Evolutionary conservation across 2,329 filamentous ascomycete species (phyloP).

Genomic region (Zymoseptoria tritici): DNA sequence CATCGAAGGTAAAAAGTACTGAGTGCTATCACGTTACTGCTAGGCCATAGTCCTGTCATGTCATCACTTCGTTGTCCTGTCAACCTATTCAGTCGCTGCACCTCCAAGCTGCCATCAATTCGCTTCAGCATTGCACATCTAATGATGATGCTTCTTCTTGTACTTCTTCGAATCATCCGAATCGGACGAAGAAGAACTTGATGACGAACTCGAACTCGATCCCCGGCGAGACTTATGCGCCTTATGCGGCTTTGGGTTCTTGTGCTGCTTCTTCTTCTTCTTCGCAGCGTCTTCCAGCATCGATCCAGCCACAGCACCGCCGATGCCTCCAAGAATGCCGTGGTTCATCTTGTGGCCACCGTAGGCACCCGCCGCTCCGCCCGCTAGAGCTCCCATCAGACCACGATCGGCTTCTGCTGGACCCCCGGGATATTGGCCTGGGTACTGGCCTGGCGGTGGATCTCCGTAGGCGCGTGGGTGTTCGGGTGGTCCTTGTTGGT

Average conservation of each 20-base stretch:
- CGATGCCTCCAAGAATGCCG: slow-evolving; percentile 50
- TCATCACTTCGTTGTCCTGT: background rate
- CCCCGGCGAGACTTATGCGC: slow-evolving; percentile 12
- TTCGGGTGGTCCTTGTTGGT: slow-evolving; percentile 9
- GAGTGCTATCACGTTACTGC: no score
- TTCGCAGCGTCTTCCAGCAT: slow-evolving; percentile 49
- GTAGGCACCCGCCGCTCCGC: slow-evolving; percentile 51
- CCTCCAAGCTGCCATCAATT: background rate
- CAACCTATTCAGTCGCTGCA: background rate
- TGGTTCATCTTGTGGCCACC: slow-evolving; percentile 50
- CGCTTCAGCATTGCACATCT: background rate
- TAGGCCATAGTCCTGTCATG: no score
- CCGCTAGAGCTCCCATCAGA: slow-evolving; percentile 48
- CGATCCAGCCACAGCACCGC: slow-evolving; percentile 49
- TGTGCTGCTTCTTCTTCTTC: slow-evolving; percentile 35
- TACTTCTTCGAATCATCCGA: slow-evolving; percentile 11
- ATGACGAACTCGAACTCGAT: slow-evolving; percentile 3
- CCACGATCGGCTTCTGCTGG: slow-evolving; percentile 45
- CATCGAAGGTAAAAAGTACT: no score
- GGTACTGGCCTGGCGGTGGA: slow-evolving; percentile 6
- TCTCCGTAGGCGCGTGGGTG: slow-evolving; percentile 8
- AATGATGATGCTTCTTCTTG: slow-evolving; percentile 10
- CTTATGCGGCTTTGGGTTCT: slow-evolving; percentile 28
- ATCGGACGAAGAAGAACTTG: slow-evolving; percentile 14
- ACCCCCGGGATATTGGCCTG: background rate